Evolutionary conservation across 2,329 filamentous ascomycete species (phyloP), one percentile per base, ranked within the genome.

Genomic region (Fusarium fracticaudum): DNA sequence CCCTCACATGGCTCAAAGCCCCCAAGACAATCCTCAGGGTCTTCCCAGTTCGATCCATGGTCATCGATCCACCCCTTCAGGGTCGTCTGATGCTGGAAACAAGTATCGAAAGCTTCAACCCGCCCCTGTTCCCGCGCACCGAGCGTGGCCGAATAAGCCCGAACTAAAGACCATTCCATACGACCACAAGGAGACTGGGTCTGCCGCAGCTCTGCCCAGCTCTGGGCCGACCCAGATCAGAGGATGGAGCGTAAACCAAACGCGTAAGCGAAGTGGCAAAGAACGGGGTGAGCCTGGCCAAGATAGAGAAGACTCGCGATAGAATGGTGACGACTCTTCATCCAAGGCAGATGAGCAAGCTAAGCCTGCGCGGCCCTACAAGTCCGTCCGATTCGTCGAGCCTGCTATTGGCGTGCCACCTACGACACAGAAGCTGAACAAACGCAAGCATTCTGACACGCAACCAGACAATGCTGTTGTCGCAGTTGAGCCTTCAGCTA

Each of bases 131-230:
- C 85, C 87, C 12, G 83, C 87, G 37, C 88, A 88, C 76, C 83
- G 85, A 48, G 84, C 84, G 68, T 86, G 85, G 79, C 78, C 80
- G 12, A 82, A 82, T 63, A 86, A 85, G 75, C 84, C 86, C 22
- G 88, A 90, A 74, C 83, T 91, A n/a, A 86, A 89, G 64, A 89
- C 89, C 8, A 88, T 90, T 8, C 87, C 86, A 43, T 91, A 90
- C 72, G 86, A 88, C 26, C 89, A 90, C 77, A 90, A 90, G 77
- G 88, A 91, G 75, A 89, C 89, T 48, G 83, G 84, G 8, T 85
- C 88, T 5, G 85, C 85, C 24, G 88, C 90, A 57, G 87, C 88
- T 20, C 85, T 89, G 37, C 89, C 89, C 14, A 85, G 85, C 54
- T 87, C 86, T 22, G 89, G 88, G 0, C 89, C 89, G 2, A 89